Conservation (phyloP, 2,329 filamentous ascomycete genomes). For the Botrytis fabae region DNA sequence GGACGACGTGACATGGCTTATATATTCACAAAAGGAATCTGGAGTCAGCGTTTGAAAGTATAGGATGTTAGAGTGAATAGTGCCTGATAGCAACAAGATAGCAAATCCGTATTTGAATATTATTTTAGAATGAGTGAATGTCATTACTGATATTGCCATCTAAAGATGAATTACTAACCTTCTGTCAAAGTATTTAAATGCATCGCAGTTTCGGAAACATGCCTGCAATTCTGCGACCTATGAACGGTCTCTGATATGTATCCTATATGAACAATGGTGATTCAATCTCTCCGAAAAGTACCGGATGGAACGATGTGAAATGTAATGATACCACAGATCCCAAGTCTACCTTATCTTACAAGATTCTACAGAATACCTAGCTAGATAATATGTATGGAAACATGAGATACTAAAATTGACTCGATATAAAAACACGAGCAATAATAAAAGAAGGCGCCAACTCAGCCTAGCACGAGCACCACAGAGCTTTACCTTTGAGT, state of each 20-base stretch:
- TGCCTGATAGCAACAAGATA: background rate
- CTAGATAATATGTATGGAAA: fast-evolving
- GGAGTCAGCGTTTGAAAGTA: fast-evolving
- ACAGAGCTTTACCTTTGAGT: background rate
- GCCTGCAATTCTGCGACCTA: no score
- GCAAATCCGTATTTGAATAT: background rate
- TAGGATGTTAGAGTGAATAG: background rate
- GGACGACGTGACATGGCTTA: fast-evolving
- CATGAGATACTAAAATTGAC: background rate
- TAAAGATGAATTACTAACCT: fast-evolving
- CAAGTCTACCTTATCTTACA: no score
- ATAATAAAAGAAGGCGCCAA: background rate
- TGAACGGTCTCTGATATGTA: no score
- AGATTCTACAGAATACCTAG: no score
- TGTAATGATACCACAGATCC: no score
- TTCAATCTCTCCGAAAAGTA: no score
- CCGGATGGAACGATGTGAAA: no score
- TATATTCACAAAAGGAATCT: background rate
- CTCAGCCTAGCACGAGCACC: fast-evolving
- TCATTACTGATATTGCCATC: background rate
- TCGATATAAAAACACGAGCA: background rate
- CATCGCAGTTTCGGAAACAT: fast-evolving
- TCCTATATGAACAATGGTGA: no score
- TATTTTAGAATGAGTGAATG: no score
- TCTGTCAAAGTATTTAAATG: fast-evolving